Conservation (phyloP, 2,329 filamentous ascomycete species). For the Pseudopithomyces maydicus region DNA sequence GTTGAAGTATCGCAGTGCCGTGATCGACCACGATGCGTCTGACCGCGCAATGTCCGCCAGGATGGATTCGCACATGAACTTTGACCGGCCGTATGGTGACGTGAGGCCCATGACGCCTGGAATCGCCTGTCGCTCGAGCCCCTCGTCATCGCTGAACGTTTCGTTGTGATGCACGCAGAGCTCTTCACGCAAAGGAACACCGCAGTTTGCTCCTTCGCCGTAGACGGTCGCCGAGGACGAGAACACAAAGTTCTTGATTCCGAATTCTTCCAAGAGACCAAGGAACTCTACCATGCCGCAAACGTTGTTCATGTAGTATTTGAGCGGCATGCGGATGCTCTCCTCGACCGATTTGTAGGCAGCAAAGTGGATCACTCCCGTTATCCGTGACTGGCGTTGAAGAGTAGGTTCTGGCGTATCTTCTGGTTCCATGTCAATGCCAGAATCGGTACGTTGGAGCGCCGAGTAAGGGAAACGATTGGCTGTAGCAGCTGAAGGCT, state of each 20-base stretch:
- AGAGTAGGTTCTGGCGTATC: slow-evolving; percentile 24
- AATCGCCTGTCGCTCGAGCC: slow-evolving; percentile 48
- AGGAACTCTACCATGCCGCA: slow-evolving; percentile 66
- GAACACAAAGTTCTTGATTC: slow-evolving; percentile 70
- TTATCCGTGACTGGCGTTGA: slow-evolving; percentile 55
- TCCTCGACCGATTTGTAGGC: slow-evolving; percentile 70
- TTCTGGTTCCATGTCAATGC: slow-evolving; percentile 35
- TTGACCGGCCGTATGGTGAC: slow-evolving; percentile 69
- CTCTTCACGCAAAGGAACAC: slow-evolving; percentile 60
- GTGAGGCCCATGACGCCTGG: slow-evolving; percentile 63
- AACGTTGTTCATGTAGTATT: slow-evolving; percentile 72
- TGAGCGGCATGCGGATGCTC: slow-evolving; percentile 64
- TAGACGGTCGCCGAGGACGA: slow-evolving; percentile 72
- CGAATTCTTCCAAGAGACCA: slow-evolving; percentile 60
- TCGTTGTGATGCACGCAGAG: slow-evolving; percentile 59
- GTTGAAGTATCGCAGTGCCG: slow-evolving; percentile 70
- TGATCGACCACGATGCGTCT: slow-evolving; percentile 66
- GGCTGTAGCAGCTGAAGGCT: slow-evolving; percentile 27
- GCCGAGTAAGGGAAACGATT: slow-evolving; percentile 33
- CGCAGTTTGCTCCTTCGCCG: slow-evolving; percentile 52
- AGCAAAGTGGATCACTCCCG: slow-evolving; percentile 72
- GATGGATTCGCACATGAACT: slow-evolving; percentile 71
- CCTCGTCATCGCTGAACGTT: slow-evolving; percentile 50
- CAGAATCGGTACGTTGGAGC: slow-evolving; percentile 37
- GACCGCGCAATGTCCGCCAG: slow-evolving; percentile 65